Evolutionary conservation across 2,329 filamentous ascomycete species (phyloP).

Genomic region (Pseudofabraea citricarpa): DNA sequence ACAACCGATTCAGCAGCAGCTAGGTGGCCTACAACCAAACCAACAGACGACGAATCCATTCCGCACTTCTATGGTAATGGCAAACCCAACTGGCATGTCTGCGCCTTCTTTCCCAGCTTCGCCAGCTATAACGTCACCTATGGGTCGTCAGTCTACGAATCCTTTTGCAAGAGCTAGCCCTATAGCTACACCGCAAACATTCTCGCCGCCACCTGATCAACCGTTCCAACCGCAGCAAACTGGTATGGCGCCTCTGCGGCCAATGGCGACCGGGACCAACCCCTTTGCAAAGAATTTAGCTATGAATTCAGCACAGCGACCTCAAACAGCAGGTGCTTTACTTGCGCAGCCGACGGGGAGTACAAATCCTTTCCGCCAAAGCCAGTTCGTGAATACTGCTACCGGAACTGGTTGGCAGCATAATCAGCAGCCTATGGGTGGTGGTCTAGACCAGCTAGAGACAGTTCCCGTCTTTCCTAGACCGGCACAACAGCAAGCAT

Average conservation of each 20-base stretch:
- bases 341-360: slow-evolving; percentile 76
- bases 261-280: slow-evolving; percentile 65
- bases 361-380: slow-evolving; percentile 93
- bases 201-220: slow-evolving; percentile 29
- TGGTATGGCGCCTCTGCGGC: slow-evolving; percentile 43
- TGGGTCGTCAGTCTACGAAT: slow-evolving; percentile 69
- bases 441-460: slow-evolving; percentile 70
- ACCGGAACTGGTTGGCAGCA: slow-evolving; percentile 89
- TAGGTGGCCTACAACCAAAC: slow-evolving; percentile 37
- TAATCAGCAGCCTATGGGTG: slow-evolving; percentile 72
- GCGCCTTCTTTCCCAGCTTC: slow-evolving; percentile 36
- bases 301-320: slow-evolving; percentile 16
- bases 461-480: slow-evolving; percentile 85
- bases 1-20: slow-evolving; percentile 33
- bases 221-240: slow-evolving; percentile 34
- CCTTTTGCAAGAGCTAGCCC: slow-evolving; percentile 69
- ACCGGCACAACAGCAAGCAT: slow-evolving; percentile 59
- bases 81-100: slow-evolving; percentile 43
- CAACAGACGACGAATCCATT: slow-evolving; percentile 84
- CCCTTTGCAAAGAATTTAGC: slow-evolving; percentile 56
- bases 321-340: slow-evolving; percentile 40
- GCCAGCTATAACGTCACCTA: slow-evolving; percentile 35
- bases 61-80: slow-evolving; percentile 79
- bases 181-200: slow-evolving; percentile 29
- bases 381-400: slow-evolving; percentile 80